Conservation (phyloP, 1,284 basidiomycete genomes). For the Rhodofomes roseus region DNA sequence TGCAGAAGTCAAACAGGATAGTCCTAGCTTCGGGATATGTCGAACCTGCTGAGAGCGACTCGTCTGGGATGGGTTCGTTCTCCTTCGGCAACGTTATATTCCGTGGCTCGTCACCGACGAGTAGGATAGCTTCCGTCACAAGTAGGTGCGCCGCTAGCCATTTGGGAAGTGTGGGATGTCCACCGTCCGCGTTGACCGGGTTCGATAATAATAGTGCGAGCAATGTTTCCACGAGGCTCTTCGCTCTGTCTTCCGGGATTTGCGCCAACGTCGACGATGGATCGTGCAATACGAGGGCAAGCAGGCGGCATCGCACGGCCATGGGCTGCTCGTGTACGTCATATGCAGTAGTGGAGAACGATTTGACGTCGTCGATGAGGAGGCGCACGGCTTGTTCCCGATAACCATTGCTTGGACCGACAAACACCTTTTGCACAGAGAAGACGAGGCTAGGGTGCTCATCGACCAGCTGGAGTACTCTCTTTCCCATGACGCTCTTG, state of each 20-base stretch:
- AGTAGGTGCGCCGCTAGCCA: conserved; percentile 86
- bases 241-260: conserved; percentile 41
- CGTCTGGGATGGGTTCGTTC: conserved; percentile 55
- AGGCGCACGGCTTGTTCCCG: conserved; percentile 60
- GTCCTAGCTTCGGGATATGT: conserved; percentile 56
- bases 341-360: conserved; percentile 62
- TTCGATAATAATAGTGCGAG: conserved; percentile 62
- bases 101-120: conserved; percentile 69
- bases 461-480: conserved; percentile 80
- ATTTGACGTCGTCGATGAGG: conserved; percentile 70
- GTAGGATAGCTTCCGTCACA: conserved; percentile 79
- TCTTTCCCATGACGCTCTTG: conserved; percentile 60
- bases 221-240: conserved; percentile 60
- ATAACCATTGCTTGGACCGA: conserved; percentile 55
- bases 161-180: conserved; percentile 56
- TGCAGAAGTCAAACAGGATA: conserved; percentile 70
- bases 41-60: conserved; percentile 53
- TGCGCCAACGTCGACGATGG: conserved; percentile 51
- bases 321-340: conserved; percentile 71
- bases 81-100: conserved; percentile 63
- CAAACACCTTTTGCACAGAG: conserved; percentile 81
- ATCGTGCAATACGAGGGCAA: conserved; percentile 82
- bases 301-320: conserved; percentile 77
- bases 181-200: conserved; percentile 44
- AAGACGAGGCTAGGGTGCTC: conserved; percentile 86